These are phyloP conservation scores for Saccharomycopsis sp. DNA, from an alignment of 805 yeast genomes.

Conservation along the genomic window DNA sequence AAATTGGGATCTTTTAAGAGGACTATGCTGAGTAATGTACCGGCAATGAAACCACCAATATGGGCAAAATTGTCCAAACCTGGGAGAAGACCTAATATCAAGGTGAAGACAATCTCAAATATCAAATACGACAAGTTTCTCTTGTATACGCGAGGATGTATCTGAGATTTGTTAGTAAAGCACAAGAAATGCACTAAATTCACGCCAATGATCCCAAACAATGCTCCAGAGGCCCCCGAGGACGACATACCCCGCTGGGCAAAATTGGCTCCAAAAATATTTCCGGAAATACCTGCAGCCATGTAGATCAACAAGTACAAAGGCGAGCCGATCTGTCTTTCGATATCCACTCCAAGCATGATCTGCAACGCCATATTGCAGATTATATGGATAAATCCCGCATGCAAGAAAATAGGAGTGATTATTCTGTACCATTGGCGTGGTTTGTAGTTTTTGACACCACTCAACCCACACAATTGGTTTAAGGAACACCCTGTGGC, in stretches of 20 bases:
- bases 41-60: slow-evolving; percentile 67
- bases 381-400: slow-evolving; percentile 63
- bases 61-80: slow-evolving; percentile 73
- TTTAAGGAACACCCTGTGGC: slow-evolving; percentile 48
- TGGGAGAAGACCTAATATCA: slow-evolving; percentile 61
- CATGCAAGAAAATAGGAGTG: slow-evolving; percentile 67
- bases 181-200: slow-evolving; percentile 48
- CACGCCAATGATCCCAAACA: slow-evolving; percentile 62
- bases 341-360: slow-evolving; percentile 54
- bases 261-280: slow-evolving; percentile 61
- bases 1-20: slow-evolving; percentile 52
- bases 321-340: slow-evolving; percentile 47
- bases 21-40: slow-evolving; percentile 43
- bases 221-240: slow-evolving; percentile 66
- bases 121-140: slow-evolving; percentile 41
- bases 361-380: slow-evolving; percentile 58
- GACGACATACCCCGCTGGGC: slow-evolving; percentile 60
- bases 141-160: slow-evolving; percentile 40
- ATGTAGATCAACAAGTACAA: slow-evolving; percentile 51
- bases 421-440: slow-evolving; percentile 65
- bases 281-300: slow-evolving; percentile 59
- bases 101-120: slow-evolving; percentile 50
- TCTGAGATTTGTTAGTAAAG: slow-evolving; percentile 43
- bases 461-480: slow-evolving; percentile 57
- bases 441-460: slow-evolving; percentile 40